Evolutionary conservation across 768 basidiomycete genomes (phyloP).

Genomic region (Coprinellus micaceus): DNA sequence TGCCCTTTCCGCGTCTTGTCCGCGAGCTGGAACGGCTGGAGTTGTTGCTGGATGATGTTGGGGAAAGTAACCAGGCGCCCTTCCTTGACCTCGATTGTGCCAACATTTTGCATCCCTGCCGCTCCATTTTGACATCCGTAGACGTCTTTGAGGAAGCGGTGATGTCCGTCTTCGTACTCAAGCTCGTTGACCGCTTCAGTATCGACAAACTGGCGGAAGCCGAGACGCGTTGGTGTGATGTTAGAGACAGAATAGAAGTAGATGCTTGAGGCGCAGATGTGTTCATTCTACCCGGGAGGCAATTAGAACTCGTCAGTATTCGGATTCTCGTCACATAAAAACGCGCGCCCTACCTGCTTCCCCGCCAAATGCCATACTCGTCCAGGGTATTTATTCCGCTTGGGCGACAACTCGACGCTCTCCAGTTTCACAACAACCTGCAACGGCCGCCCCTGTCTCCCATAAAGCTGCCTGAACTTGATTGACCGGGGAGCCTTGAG

Average conservation of each 20-base stretch:
- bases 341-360: too few species aligned
- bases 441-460: conserved; percentile 8
- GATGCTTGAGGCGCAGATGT: conserved; percentile 27
- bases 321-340: too few species aligned
- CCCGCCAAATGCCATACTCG: conserved; percentile 31
- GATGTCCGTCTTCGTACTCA: conserved; percentile 22
- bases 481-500: background rate
- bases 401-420: conserved; percentile 28
- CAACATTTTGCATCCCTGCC: conserved; percentile 26
- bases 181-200: background rate
- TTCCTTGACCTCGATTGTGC: conserved; percentile 30
- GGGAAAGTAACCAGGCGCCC: conserved; percentile 39
- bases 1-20: conserved; percentile 34
- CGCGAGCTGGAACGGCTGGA: conserved; percentile 31
- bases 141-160: conserved; percentile 26
- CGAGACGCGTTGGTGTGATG: conserved; percentile 20
- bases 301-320: background rate
- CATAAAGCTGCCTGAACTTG: conserved; percentile 13
- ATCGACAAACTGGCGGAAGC: conserved; percentile 21
- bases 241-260: conserved; percentile 28
- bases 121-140: conserved; percentile 24
- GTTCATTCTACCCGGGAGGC: conserved; percentile 25
- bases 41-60: conserved; percentile 39
- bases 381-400: conserved; percentile 23
- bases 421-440: conserved; percentile 23